These are phyloP conservation scores for Acanthamoeba sp. DNA, from an alignment of 208 protist species.

Conservation along the genomic window DNA sequence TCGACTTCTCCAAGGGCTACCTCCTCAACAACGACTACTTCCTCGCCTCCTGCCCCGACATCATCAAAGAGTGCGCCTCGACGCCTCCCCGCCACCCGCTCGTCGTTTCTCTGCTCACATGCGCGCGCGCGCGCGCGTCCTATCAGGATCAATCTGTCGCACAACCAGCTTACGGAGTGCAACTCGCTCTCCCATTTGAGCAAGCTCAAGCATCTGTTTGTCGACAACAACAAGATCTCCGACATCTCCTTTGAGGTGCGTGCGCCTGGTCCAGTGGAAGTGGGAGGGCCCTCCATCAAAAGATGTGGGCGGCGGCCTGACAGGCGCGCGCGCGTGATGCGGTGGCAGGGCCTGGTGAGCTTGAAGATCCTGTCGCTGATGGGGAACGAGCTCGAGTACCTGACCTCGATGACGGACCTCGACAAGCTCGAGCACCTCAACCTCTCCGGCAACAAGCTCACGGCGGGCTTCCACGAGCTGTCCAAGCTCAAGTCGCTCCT, in stretches of 20 bases:
- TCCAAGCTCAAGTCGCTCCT: constrained; percentile 4
- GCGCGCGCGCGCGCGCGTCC: too few species aligned
- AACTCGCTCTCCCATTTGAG: background rate
- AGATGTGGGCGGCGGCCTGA: too few species aligned
- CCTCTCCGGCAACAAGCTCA: constrained; percentile 29
- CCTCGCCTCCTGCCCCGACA: constrained; percentile 1
- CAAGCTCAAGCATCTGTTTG: background rate
- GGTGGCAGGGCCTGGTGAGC: background rate
- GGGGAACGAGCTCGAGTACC: constrained; percentile 38
- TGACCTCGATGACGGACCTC: constrained; percentile 1
- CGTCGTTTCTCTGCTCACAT: background rate
- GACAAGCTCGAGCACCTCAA: constrained; percentile 29
- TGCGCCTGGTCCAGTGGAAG: too few species aligned
- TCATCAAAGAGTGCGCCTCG: constrained; percentile 23
- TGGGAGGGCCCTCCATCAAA: too few species aligned
- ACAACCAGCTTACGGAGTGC: constrained; percentile 29
- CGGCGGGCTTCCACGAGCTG: constrained; percentile 15
- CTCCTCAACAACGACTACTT: background rate
- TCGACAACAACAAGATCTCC: constrained; percentile 28
- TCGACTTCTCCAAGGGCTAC: constrained; percentile 42
- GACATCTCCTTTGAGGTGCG: constrained; percentile 25
- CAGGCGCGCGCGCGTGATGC: too few species aligned
- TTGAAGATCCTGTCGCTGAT: constrained; percentile 22
- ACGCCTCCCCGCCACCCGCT: background rate
- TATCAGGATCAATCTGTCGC: constrained; percentile 21